These are phyloP conservation scores for Chloris gayana DNA, from an alignment of 176 grass and related monocot species.

Conservation along the genomic window DNA sequence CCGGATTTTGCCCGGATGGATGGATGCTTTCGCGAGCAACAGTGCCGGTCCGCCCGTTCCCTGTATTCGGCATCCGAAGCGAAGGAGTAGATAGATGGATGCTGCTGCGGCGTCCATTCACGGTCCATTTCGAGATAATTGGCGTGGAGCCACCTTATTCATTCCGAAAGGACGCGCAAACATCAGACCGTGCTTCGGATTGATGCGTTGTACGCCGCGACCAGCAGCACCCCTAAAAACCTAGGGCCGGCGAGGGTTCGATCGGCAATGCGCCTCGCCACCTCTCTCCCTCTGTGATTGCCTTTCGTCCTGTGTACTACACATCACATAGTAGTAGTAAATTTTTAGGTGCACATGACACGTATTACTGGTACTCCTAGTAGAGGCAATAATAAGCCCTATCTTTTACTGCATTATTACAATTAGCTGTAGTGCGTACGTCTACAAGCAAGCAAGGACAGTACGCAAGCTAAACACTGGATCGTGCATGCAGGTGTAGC, in stretches of 20 bases:
- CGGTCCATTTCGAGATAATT: conserved; percentile 36
- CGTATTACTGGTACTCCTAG: neutral
- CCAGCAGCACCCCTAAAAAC: neutral
- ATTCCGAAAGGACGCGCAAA: conserved; percentile 34
- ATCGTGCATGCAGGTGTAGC: too few relatives aligned
- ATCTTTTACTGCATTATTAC: neutral
- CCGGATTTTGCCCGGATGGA: too few relatives aligned
- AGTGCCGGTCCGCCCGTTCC: neutral
- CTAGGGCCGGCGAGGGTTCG: neutral
- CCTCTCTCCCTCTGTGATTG: too few relatives aligned
- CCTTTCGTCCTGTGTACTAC: neutral
- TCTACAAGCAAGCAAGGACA: too few relatives aligned
- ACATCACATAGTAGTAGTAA: neutral
- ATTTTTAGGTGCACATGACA: too few relatives aligned
- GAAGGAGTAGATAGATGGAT: too few relatives aligned
- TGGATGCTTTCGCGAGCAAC: neutral
- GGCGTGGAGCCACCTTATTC: conserved; percentile 45
- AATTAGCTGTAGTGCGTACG: neutral
- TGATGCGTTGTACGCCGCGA: too few relatives aligned
- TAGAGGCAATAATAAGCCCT: too few relatives aligned
- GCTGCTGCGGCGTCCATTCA: neutral
- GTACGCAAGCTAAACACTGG: too few relatives aligned
- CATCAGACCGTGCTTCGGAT: conserved; percentile 4
- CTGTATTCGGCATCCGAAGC: too few relatives aligned
- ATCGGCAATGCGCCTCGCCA: neutral